Base-by-base conservation (phyloP, 371 early-diverging fungal species). In the Mucor piriformis region DNA sequence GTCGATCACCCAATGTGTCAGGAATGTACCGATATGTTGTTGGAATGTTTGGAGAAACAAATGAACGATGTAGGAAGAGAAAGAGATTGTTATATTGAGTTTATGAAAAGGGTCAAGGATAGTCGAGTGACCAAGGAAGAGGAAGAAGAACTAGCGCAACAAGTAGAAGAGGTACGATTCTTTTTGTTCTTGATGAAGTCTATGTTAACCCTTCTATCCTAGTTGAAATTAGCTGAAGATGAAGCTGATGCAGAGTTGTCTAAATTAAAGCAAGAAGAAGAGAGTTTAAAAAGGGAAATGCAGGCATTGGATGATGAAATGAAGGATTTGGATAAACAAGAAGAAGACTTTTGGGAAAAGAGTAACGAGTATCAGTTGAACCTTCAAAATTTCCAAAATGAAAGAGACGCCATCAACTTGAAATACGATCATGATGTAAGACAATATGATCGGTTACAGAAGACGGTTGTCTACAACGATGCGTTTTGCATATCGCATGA, bases 391-490 rank as follows among this genome's bases (percentile, higher is more conserved):
- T 88, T 88, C 64, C 87, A 90, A 57, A 82, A 86, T 29, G 93
- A 95, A 66, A 82, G 91, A 37, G 92, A 93, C 57, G 86, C 91
- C 24, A 73, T 93, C 44, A 88, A 91, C 50, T 68, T 88, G 38
- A 87, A 85, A 62, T 91, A 90, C 60, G 93, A 92, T 54, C 83
- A 87, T 58, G 92, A 90, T 50, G 76, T 87, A 2, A 74, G 79
- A 42, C 90, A 92, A 63, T 83, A 95, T 20, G 92, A 92, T 27
- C 79, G 85, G 58, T 79, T 97, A 10, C 91, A 92, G 69, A 92
- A 88, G 61, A 95, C 96, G 5, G 94, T 93, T 46, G 95, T 97
- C 2, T 94, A 88, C 75, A 94, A 95, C 65, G 97, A 97, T 67
- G 86, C 93, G 0, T 95, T 96, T 68, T 87, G 88, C 54, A 95